A percentile compares a stretch with the other conserved stretches of the same genome.
These are phyloP conservation scores for Globisporangium nagaii DNA, from an alignment of 352 stramenopile species.

Conservation along the genomic window DNA sequence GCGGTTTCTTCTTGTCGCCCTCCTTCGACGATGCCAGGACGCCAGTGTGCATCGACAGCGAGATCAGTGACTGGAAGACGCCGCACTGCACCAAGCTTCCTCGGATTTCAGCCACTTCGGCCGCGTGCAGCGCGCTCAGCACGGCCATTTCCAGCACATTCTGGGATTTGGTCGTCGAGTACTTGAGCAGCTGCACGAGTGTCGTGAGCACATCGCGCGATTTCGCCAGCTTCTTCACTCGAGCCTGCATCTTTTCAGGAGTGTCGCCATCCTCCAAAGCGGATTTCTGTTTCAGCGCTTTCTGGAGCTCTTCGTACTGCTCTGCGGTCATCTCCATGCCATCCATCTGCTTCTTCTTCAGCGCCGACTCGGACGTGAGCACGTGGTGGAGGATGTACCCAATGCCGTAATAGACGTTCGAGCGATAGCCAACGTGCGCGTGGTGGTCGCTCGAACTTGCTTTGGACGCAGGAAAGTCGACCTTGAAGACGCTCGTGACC, in stretches of 20 bases:
- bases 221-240: constrained; percentile 49
- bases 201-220: constrained; percentile 62
- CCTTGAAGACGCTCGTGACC: constrained; percentile 61
- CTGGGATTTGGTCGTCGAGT: constrained; percentile 57
- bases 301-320: constrained; percentile 97
- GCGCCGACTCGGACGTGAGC: constrained; percentile 89
- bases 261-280: constrained; percentile 89
- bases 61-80: constrained; percentile 70
- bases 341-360: constrained; percentile 95
- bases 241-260: constrained; percentile 55
- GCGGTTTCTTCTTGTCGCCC: constrained; percentile 30
- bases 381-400: constrained; percentile 93
- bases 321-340: constrained; percentile 96
- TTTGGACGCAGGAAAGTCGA: constrained; percentile 49
- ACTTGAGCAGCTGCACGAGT: constrained; percentile 77
- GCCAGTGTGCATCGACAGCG: constrained; percentile 31
- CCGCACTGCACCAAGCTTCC: constrained; percentile 77
- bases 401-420: constrained; percentile 92
- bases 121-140: constrained; percentile 60
- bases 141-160: constrained; percentile 78
- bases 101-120: constrained; percentile 55
- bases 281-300: constrained; percentile 92
- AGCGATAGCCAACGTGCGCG: constrained; percentile 48
- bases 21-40: neutral
- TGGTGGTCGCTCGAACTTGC: constrained; percentile 19